These are phyloP conservation scores for Lophium mytilinum DNA, from an alignment of 495 filamentous ascomycete genomes.

Conservation along the genomic window DNA sequence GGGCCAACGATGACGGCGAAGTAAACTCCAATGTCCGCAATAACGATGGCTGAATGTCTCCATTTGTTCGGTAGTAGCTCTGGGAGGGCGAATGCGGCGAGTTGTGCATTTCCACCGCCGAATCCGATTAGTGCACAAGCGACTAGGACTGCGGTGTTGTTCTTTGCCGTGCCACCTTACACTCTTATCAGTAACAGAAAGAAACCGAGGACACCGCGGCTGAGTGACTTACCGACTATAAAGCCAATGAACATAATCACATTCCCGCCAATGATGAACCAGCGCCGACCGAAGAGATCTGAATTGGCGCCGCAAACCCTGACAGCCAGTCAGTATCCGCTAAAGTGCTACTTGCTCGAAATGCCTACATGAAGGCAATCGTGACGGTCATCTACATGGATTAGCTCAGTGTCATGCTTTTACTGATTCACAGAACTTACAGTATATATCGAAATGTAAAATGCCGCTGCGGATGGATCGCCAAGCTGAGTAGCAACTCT, in stretches of 20 bases:
- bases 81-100: conserved; percentile 32
- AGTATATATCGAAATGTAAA: conserved; percentile 28
- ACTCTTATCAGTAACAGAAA: no score
- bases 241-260: conserved; percentile 5
- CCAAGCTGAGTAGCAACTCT: conserved; percentile 27
- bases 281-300: conserved; percentile 13
- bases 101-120: conserved; percentile 10
- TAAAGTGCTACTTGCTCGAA: background rate
- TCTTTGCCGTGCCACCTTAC: conserved; percentile 7
- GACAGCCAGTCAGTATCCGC: conserved; percentile 11
- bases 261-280: conserved; percentile 14
- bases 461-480: conserved; percentile 19
- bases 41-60: conserved; percentile 26
- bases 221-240: background rate
- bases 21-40: conserved; percentile 28
- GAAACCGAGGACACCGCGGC: no score
- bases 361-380: conserved; percentile 25
- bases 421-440: background rate
- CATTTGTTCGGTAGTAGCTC: conserved; percentile 37
- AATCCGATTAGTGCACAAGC: conserved; percentile 14
- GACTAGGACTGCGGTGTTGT: conserved; percentile 7
- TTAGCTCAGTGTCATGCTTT: background rate
- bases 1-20: conserved; percentile 32
- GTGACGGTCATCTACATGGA: conserved; percentile 16
- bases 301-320: conserved; percentile 16